Base-by-base conservation (phyloP, 2,329 filamentous ascomycete genomes). In the Ceratocystis cubensis region DNA sequence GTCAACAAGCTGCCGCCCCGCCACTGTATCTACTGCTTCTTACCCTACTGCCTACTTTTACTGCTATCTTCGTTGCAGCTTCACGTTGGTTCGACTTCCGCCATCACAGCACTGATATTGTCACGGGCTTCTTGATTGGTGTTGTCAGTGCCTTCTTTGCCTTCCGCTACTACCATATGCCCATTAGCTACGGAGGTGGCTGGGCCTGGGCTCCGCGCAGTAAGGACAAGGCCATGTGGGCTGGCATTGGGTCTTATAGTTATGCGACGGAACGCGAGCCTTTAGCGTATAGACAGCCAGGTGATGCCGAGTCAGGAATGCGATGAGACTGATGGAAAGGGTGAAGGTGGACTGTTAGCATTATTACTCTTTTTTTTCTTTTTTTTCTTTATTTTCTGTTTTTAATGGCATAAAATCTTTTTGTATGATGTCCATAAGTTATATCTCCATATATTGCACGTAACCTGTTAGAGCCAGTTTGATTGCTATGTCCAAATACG, bases 21-120 rank as follows among this genome's bases (percentile, higher is more conserved):
- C 92, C 92, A 0, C 78, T 92, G 6, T 93, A 91, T 72, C 84
- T 94, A 1, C 80, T 96, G 13, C 77, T 87, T 57, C 74, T 93
- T 44, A 81, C 85, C 1, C 78, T 91, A 20, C 75, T 89, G 1
- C 92, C 92, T 1, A 82, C 91, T 70, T 87, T 85, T 66, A 78
- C 84, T 1, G 88, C 91, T 4, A 82, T 91, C 69, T 96, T 91
- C 77, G 88, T 96, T 69, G 82, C 87, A n/a, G 84, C 86, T 33
- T 93, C 90, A 1, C 88, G 93, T 10, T 97, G 88, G 82, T 91
- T 87, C 68, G 87, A 96, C 75, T 95, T 87, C 77, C 85, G 89
- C 48, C 93, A 97, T 75, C 89, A 93, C 74, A 91, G 87, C n/a
- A 93, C 96, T 74, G 93, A 97, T 70, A 89, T 96, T 70, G 76